Evolutionary conservation across 2,329 filamentous ascomycete genomes (phyloP), one percentile per base, ranked within the genome.

Genomic region (Sclerotinia sclerotiorum): DNA sequence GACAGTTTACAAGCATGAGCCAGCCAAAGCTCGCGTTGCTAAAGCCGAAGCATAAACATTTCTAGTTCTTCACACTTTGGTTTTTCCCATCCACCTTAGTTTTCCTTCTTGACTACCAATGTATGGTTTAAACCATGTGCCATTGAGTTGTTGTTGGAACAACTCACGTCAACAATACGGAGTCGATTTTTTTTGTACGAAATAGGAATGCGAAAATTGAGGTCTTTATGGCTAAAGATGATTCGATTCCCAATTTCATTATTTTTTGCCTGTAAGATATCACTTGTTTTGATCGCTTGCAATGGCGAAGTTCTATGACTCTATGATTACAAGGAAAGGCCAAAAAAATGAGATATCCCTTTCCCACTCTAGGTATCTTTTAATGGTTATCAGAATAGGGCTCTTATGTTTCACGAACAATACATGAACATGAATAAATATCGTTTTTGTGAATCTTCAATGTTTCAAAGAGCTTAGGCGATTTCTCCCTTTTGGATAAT

Each of bases 1-100:
- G 51, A 65, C 66, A 46, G 66, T 65, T 19, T 68, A 35, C 58
- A 49, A 64, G n/a, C 58, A 29, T 35, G 66, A 68, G 3, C 11
- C 60, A 13, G 8, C 19, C 29, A 24, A 7, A 6, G 6, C 21
- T 48, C 11, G n/a, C 60, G 11, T 24, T 15, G n/a, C 29, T 21
- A 21, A 39, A 51, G 46, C 21, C 48, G 11, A 35, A 49, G 46
- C 60, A 51, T 51, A 62, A n/a, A 39, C 11, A 24, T 5, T 15
- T 39, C 1, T 32, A 51, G 46, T 27, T 21, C 32, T 62, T 39
- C 44, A 51, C 24, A 19, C 29, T 51, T 13, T 4, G 15, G 39
- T 39, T 42, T 39, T 48, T 62, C 46, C 24, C 19, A 13, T n/a
- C 10, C 15, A 17, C 15, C 10, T 51, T 62, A n/a, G 13, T 29